Percentiles rank a stretch among this genome's conserved stretches.
phyloP scores from a whole-genome alignment of 768 basidiomycete species.

The Termitomyces sp. region DNA sequence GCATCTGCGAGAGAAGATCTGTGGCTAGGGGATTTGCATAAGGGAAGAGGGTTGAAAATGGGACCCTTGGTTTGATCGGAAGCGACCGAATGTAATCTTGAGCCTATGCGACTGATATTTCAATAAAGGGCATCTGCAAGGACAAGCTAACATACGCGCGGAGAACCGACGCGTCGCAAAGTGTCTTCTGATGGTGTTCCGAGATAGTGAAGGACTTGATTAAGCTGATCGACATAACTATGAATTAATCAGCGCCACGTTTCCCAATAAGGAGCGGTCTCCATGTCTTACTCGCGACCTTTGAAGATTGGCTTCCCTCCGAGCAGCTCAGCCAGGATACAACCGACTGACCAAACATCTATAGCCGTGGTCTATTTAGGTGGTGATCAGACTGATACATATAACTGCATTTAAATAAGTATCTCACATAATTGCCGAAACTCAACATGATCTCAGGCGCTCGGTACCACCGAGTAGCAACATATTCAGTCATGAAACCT shows the following conservation, averaged over 20 bases:
- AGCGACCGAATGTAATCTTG: constrained; percentile 98
- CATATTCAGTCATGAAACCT: constrained; percentile 99
- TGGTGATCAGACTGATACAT: constrained; percentile 11
- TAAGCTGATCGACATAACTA: constrained; percentile 97
- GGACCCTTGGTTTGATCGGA: constrained; percentile 93
- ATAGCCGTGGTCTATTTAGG: constrained; percentile 73
- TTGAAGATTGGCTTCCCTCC: constrained; percentile 96
- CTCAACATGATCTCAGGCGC: constrained; percentile 99
- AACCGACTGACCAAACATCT: constrained; percentile 96
- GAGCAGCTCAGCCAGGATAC: constrained; percentile 88
- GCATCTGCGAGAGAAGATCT: constrained; percentile 85
- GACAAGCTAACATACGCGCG: constrained; percentile 53
- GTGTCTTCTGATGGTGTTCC: constrained; percentile 98
- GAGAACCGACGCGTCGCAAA: constrained; percentile 91
- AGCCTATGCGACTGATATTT: constrained; percentile 43
- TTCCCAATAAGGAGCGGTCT: not conserved
- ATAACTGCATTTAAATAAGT: not conserved
- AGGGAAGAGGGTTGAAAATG: constrained; percentile 89
- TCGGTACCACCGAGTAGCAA: constrained; percentile 98
- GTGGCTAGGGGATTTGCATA: constrained; percentile 91
- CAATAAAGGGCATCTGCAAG: not conserved
- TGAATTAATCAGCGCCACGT: constrained; percentile 6
- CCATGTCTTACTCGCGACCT: constrained; percentile 78
- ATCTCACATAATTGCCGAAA: constrained; percentile 86
- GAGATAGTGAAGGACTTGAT: constrained; percentile 97